Evolutionary conservation across 2,329 filamentous ascomycete genomes (phyloP).

Genomic region (Xylariaceae sp.): DNA sequence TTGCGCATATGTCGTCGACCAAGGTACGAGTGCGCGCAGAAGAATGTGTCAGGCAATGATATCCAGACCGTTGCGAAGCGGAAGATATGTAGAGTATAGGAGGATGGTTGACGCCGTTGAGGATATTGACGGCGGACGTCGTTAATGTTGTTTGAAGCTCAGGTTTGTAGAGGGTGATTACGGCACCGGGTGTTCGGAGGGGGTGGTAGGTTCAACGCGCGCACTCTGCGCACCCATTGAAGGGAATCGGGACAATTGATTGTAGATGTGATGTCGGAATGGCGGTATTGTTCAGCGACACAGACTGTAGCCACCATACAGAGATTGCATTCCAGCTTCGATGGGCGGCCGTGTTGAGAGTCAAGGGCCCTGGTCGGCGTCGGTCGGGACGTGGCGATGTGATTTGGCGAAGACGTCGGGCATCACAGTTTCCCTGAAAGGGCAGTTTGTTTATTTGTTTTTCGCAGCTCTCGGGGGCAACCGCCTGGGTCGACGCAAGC

Average conservation of each 20-base stretch:
- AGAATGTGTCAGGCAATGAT: not conserved
- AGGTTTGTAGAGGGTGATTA: slow-evolving; percentile 2
- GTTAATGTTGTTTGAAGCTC: not conserved
- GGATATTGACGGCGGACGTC: not conserved
- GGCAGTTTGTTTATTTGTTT: slow-evolving; percentile 38
- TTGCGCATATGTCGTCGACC: too few species aligned
- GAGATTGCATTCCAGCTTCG: slow-evolving; percentile 15
- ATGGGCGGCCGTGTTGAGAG: slow-evolving; percentile 15
- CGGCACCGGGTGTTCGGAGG: not conserved
- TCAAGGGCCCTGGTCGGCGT: slow-evolving; percentile 18
- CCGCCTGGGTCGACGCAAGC: not conserved
- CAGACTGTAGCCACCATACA: slow-evolving; percentile 6
- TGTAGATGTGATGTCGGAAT: slow-evolving; percentile 17
- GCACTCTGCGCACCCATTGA: slow-evolving; percentile 27
- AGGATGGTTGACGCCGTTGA: not conserved
- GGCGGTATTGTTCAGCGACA: slow-evolving; percentile 7
- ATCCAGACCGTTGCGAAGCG: not conserved
- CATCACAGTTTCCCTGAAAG: slow-evolving; percentile 23
- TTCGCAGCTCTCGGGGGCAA: slow-evolving; percentile 16
- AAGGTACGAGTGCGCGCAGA: too few species aligned
- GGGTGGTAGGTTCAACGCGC: slow-evolving; percentile 11
- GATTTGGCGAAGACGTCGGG: slow-evolving; percentile 11
- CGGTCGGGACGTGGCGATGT: slow-evolving; percentile 3
- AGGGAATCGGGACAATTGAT: slow-evolving; percentile 13
- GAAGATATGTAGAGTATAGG: not conserved